phyloP scores from a whole-genome alignment of 2,329 filamentous ascomycete genomes.

The Pseudogymnoascus sp. region DNA sequence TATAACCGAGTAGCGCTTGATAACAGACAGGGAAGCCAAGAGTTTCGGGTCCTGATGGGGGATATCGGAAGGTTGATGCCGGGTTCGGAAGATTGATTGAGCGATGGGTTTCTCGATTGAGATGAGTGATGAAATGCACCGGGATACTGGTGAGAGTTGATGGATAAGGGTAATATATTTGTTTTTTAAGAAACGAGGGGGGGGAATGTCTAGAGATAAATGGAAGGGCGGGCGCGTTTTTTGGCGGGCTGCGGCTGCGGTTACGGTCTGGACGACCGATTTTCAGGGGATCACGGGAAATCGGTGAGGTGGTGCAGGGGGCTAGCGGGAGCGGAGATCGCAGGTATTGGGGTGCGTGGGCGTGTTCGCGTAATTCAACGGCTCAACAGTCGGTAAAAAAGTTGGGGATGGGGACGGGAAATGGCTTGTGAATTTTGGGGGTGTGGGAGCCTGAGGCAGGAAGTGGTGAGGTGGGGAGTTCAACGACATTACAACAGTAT shows the following conservation, averaged over 20 bases:
- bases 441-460: background rate
- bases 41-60: background rate
- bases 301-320: background rate
- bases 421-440: background rate
- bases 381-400: background rate
- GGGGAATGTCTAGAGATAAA: background rate
- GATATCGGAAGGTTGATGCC: background rate
- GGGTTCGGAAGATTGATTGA: background rate
- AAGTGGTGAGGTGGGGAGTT: background rate
- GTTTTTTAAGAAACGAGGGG: background rate
- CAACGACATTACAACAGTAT: no score
- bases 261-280: background rate
- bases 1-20: conserved; percentile 1
- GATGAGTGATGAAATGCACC: background rate
- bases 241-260: background rate
- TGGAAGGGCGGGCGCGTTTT: background rate
- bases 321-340: background rate
- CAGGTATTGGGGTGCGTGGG: background rate
- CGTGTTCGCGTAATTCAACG: background rate
- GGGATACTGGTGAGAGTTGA: background rate
- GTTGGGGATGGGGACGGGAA: background rate
- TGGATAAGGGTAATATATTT: background rate
- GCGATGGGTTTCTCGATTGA: background rate
- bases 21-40: background rate
- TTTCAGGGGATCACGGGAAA: conserved; percentile 1